phyloP scores from a whole-genome alignment of 345 rosid genomes.

The Lenwebbia sp. region DNA sequence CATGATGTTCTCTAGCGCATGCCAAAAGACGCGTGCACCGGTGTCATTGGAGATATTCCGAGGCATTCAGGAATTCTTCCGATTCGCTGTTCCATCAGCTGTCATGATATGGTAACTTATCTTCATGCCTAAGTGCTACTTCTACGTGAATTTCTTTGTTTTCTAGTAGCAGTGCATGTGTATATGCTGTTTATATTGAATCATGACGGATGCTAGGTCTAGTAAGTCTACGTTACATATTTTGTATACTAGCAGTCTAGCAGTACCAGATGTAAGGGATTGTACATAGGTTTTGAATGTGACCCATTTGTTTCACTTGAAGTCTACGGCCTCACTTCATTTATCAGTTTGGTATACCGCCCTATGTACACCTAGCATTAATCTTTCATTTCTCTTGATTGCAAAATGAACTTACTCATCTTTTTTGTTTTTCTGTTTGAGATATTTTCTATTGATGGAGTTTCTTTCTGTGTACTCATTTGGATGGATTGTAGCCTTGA shows the following conservation, averaged over 20 bases:
- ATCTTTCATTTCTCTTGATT: neutral
- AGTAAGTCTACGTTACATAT: neutral
- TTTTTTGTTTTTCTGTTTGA: neutral
- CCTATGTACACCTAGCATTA: neutral
- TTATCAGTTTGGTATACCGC: neutral
- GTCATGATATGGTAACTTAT: constrained; percentile 31
- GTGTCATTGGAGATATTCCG: constrained; percentile 14
- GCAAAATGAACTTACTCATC: neutral
- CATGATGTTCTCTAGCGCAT: constrained; percentile 23
- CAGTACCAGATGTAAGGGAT: neutral
- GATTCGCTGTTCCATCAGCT: constrained; percentile 36
- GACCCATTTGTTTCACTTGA: neutral
- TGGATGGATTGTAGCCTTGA: constrained; percentile 45
- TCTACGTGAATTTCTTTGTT: neutral
- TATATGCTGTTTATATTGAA: neutral
- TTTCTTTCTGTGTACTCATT: neutral
- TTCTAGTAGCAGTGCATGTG: neutral
- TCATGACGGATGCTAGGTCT: neutral
- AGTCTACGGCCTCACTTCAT: neutral
- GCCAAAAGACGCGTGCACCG: constrained; percentile 18
- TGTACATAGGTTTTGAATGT: neutral
- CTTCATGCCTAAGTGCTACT: neutral
- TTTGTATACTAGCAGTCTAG: neutral
- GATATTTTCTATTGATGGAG: neutral
- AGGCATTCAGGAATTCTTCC: constrained; percentile 25